phyloP scores from a whole-genome alignment of 202 grass and related monocot genomes.

The Schoenoplectus triqueter region DNA sequence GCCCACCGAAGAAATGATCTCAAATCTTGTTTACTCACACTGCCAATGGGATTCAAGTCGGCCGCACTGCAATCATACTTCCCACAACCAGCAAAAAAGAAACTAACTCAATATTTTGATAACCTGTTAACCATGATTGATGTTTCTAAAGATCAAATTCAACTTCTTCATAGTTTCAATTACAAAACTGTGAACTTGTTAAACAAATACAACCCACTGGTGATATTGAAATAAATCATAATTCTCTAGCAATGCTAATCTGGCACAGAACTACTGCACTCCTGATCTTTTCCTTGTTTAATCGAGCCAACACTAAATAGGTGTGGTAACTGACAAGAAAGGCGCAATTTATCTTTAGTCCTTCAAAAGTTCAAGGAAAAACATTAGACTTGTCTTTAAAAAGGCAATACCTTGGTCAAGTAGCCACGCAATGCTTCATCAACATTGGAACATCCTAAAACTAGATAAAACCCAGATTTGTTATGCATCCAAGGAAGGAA shows the following conservation, averaged over 20 bases:
- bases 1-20: slow-evolving; percentile 88
- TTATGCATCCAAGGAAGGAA: slow-evolving; percentile 96
- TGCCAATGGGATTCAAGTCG: slow-evolving; percentile 97
- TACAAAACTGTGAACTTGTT: neutral
- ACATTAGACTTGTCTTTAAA: neutral
- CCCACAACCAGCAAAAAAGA: slow-evolving; percentile 26
- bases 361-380: slow-evolving; percentile 4
- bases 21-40: slow-evolving; percentile 95
- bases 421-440: slow-evolving; percentile 98
- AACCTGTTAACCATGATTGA: slow-evolving; percentile 8
- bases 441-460: slow-evolving; percentile 90
- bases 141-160: slow-evolving; percentile 14
- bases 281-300: neutral
- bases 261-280: neutral
- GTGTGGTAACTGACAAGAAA: slow-evolving; percentile 6
- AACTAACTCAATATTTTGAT: slow-evolving; percentile 33
- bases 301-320: neutral
- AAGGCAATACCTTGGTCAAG: slow-evolving; percentile 86
- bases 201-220: slow-evolving; percentile 5
- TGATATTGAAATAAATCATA: neutral
- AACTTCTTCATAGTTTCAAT: neutral
- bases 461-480: slow-evolving; percentile 98
- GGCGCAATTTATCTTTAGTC: neutral
- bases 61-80: slow-evolving; percentile 99
- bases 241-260: neutral